phyloP scores from a whole-genome alignment of 768 basidiomycete genomes.

The Suillus subluteus region DNA sequence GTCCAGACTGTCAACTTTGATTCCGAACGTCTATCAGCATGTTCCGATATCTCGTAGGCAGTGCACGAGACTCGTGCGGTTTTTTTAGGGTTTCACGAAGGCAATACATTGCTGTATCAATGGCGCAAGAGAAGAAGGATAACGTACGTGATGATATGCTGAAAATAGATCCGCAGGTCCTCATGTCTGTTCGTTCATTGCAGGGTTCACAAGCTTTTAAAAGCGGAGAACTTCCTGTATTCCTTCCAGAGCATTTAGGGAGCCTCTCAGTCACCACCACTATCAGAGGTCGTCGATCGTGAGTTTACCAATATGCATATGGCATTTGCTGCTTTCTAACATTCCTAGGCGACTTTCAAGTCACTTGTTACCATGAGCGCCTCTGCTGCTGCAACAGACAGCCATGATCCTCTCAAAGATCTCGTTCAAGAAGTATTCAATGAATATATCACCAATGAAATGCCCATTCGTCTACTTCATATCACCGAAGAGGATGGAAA shows the following conservation, averaged over 20 bases:
- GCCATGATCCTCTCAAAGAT: neutral
- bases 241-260: neutral
- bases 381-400: neutral
- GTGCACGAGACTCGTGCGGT: neutral
- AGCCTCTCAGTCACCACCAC: neutral
- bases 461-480: constrained; percentile 8
- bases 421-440: neutral
- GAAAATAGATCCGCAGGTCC: neutral
- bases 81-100: neutral
- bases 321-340: neutral
- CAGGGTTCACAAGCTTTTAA: neutral
- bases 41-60: neutral
- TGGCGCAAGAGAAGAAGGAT: neutral
- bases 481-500: neutral
- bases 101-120: constrained; percentile 3
- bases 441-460: constrained; percentile 2
- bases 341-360: no score
- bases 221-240: neutral
- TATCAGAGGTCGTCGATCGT: neutral
- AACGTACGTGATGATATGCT: neutral
- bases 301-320: neutral
- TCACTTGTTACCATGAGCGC: neutral
- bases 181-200: neutral
- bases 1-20: neutral
- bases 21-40: neutral